phyloP scores from a whole-genome alignment of 768 basidiomycete species.

The Lentinula sp. region DNA sequence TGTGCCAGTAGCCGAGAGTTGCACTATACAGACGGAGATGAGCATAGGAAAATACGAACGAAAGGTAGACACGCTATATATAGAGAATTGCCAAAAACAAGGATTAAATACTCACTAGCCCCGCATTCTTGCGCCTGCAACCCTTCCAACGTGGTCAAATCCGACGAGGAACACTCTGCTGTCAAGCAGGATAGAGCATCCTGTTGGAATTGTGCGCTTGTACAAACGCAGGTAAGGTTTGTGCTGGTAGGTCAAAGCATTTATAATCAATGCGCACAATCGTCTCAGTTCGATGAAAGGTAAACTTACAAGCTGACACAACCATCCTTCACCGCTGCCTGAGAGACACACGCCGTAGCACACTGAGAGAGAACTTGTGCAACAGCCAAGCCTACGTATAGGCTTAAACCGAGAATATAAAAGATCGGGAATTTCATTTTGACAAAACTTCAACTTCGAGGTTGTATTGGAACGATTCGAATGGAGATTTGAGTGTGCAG shows the following conservation, averaged over 20 bases:
- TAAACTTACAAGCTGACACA: slow-evolving; percentile 1
- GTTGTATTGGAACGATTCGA: not conserved
- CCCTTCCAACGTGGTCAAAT: not conserved
- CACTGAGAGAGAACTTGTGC: not conserved
- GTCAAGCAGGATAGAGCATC: not conserved
- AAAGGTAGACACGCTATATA: not conserved
- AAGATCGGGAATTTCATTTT: not conserved
- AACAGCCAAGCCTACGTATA: not conserved
- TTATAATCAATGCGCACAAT: not conserved
- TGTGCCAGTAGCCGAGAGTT: not conserved
- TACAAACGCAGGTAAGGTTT: slow-evolving; percentile 1
- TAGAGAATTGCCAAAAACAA: not conserved
- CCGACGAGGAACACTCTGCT: not conserved
- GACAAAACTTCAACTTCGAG: not conserved
- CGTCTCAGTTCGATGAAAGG: not conserved
- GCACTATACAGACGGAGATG: not conserved
- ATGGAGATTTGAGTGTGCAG: not conserved
- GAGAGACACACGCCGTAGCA: slow-evolving; percentile 1
- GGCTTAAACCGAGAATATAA: not conserved
- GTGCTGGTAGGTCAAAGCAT: not conserved
- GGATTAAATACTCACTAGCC: not conserved
- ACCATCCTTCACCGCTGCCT: not conserved
- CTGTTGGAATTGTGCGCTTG: slow-evolving; percentile 1
- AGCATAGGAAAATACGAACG: not conserved
- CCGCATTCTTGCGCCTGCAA: not conserved